These are phyloP conservation scores for Suillus weaverae DNA, from an alignment of 768 basidiomycete genomes.

Conservation along the genomic window DNA sequence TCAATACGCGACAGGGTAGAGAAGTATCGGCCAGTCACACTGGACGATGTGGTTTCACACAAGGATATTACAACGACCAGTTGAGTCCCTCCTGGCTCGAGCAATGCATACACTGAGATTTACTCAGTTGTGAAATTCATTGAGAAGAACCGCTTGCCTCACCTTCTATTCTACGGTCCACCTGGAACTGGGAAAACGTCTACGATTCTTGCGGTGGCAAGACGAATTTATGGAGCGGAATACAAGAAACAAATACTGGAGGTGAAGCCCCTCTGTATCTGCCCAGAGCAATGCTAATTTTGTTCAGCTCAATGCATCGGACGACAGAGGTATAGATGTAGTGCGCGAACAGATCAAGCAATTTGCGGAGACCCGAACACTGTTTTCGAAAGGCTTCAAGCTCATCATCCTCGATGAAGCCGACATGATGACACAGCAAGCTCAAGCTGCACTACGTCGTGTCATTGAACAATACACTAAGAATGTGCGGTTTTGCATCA, in stretches of 20 bases:
- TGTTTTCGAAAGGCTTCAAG: slow-evolving; percentile 92
- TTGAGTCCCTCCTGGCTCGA: slow-evolving; percentile 31
- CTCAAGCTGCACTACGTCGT: slow-evolving; percentile 93
- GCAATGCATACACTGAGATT: slow-evolving; percentile 3
- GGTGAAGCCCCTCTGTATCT: slow-evolving; percentile 39
- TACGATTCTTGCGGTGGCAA: slow-evolving; percentile 92
- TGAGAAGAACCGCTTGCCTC: slow-evolving; percentile 89
- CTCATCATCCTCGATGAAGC: slow-evolving; percentile 98
- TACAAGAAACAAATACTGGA: slow-evolving; percentile 94
- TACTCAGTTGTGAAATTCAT: slow-evolving; percentile 92
- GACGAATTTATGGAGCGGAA: slow-evolving; percentile 86
- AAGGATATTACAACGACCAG: slow-evolving; percentile 94
- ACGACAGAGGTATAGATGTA: slow-evolving; percentile 98
- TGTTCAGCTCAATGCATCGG: slow-evolving; percentile 89
- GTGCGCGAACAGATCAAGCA: slow-evolving; percentile 99
- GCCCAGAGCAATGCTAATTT: slow-evolving; percentile 5
- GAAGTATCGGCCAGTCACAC: slow-evolving; percentile 89
- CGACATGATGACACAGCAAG: slow-evolving; percentile 99
- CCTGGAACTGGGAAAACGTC: slow-evolving; percentile 99
- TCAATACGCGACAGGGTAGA: slow-evolving; percentile 72
- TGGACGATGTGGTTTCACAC: slow-evolving; percentile 96
- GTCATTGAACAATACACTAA: slow-evolving; percentile 99
- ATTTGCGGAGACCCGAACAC: slow-evolving; percentile 92
- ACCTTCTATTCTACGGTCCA: slow-evolving; percentile 95
- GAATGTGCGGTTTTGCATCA: slow-evolving; percentile 99